Conservation (phyloP, 768 basidiomycete species). For the Boletus speciosus region DNA sequence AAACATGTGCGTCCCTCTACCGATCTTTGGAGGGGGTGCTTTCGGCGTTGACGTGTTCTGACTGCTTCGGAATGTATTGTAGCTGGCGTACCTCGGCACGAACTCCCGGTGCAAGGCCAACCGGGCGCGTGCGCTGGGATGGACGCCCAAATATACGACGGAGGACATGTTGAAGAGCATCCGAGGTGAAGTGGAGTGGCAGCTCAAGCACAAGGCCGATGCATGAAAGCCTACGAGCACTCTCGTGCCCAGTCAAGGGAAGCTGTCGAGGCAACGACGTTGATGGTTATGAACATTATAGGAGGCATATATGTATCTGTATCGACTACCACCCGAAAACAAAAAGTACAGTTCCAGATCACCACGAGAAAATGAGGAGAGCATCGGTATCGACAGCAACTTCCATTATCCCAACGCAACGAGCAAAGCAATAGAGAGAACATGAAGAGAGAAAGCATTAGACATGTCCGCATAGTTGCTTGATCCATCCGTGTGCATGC, state of each 20-base stretch:
- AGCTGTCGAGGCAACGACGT: not conserved
- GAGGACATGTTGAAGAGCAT: conserved; percentile 18
- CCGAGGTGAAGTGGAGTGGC: conserved; percentile 10
- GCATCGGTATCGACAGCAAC: not conserved
- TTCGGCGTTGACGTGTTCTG: not conserved
- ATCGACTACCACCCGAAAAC: conserved; percentile 3
- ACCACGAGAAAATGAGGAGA: not conserved
- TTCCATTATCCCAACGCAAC: not conserved
- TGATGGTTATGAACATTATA: not conserved
- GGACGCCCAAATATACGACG: conserved; percentile 28
- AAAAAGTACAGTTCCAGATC: conserved; percentile 5
- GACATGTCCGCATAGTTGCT: not conserved
- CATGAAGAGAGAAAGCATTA: not conserved
- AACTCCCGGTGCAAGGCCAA: conserved; percentile 17
- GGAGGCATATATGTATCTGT: conserved; percentile 7
- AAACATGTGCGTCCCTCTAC: not conserved
- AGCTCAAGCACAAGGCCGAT: not conserved
- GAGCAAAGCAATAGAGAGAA: not conserved
- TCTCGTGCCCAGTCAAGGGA: no score
- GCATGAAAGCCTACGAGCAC: not conserved
- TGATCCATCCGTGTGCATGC: not conserved
- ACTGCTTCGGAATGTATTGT: not conserved
- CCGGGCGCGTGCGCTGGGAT: conserved; percentile 16
- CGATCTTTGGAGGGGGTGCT: no score
- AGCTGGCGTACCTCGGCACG: conserved; percentile 11